Conservation (phyloP, 352 stramenopile genomes). For the Globisporangium megalacanthum region DNA sequence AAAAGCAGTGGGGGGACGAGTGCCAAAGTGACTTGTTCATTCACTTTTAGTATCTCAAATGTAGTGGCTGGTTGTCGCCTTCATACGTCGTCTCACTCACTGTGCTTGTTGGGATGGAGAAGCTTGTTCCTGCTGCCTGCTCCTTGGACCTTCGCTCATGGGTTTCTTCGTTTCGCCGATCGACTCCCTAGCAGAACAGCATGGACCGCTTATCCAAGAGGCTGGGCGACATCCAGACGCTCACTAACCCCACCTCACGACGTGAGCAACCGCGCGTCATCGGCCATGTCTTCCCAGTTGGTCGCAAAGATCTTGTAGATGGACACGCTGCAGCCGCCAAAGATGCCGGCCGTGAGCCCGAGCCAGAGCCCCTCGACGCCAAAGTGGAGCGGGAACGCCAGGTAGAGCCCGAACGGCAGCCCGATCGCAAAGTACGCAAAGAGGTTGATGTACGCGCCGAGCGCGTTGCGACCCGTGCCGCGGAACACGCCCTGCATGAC, state of each 20-base stretch:
- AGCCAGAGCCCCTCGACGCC: conserved; percentile 75
- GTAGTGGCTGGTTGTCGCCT: neutral
- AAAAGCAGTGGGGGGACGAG: too few relatives aligned
- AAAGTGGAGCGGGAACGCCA: conserved; percentile 51
- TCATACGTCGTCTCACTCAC: neutral
- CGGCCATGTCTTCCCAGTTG: conserved; percentile 53
- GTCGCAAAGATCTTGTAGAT: conserved; percentile 56
- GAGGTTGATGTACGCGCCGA: conserved; percentile 61
- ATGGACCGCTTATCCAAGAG: too few relatives aligned
- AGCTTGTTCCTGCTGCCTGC: neutral
- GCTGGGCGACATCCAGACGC: neutral
- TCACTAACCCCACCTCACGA: conserved; percentile 18
- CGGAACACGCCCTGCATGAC: conserved; percentile 76
- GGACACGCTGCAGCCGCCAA: conserved; percentile 45
- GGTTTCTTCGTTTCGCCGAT: neutral
- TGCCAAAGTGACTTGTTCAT: neutral
- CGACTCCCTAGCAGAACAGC: too few relatives aligned
- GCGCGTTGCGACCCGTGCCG: conserved; percentile 46
- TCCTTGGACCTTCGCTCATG: neutral
- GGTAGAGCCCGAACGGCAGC: conserved; percentile 47
- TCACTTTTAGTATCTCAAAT: neutral
- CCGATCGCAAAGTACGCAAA: conserved; percentile 69
- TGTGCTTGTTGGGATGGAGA: neutral
- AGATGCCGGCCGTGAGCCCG: conserved; percentile 52
- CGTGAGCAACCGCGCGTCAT: conserved; percentile 42